phyloP scores from a whole-genome alignment of 306 rosid species.

The Calophaca sinica region DNA sequence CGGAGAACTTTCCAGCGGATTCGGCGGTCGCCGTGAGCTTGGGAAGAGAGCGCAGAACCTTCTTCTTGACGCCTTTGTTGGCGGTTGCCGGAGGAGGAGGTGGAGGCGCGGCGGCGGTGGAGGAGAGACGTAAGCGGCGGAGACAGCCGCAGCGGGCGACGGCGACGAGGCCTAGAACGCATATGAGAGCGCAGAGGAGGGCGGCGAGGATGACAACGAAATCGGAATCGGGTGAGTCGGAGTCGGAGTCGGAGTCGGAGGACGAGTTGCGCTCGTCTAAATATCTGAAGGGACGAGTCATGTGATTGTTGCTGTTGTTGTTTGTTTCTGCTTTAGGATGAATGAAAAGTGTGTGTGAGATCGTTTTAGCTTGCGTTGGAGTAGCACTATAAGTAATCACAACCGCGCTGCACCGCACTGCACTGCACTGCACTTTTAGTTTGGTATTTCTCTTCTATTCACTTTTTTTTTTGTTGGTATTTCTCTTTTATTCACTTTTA shows the following conservation, averaged over 20 bases:
- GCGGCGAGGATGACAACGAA: conserved; percentile 77
- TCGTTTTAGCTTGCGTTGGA: conserved; percentile 23
- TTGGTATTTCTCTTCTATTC: too few species aligned
- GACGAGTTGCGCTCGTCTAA: conserved; percentile 59
- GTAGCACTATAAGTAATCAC: conserved; percentile 37
- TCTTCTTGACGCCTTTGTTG: conserved; percentile 83
- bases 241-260: background rate
- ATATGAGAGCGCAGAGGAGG: conserved; percentile 82
- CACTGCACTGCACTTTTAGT: too few species aligned
- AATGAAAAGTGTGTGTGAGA: background rate
- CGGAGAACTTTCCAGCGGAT: conserved; percentile 58
- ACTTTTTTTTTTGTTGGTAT: too few species aligned
- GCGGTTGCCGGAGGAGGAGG: conserved; percentile 47
- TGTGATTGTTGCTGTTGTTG: conserved; percentile 31
- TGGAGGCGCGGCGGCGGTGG: conserved; percentile 3
- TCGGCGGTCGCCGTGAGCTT: conserved; percentile 67
- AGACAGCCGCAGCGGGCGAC: conserved; percentile 85
- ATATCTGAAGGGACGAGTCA: conserved; percentile 69
- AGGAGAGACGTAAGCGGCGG: conserved; percentile 57
- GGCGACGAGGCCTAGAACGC: conserved; percentile 76
- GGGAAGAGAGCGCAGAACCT: conserved; percentile 73
- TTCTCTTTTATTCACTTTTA: too few species aligned
- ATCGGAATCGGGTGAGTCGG: conserved; percentile 48
- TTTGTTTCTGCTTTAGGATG: background rate
- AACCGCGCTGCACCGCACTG: background rate